Evolutionary conservation across 306 rosid genomes (phyloP).

Genomic region (Begonia fuchsioides): DNA sequence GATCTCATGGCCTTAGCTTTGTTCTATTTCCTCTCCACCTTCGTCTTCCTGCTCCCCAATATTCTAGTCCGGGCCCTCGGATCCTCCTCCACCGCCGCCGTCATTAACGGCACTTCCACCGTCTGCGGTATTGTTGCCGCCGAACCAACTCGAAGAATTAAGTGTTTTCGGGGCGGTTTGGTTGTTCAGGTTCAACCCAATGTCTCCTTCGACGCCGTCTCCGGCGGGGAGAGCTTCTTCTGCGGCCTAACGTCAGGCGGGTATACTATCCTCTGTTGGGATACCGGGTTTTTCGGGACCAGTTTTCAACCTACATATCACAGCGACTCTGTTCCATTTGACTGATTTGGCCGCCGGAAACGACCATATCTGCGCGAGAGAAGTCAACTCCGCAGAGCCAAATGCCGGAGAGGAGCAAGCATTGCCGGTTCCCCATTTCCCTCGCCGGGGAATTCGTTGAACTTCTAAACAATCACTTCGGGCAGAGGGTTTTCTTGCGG

Average conservation of each 20-base stretch:
- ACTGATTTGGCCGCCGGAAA: slow-evolving; percentile 28
- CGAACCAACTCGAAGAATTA: slow-evolving; percentile 16
- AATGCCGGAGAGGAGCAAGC: slow-evolving; percentile 35
- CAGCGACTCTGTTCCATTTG: slow-evolving; percentile 8
- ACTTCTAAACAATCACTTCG: slow-evolving; percentile 21
- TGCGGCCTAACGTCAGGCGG: slow-evolving; percentile 33
- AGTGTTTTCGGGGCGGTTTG: slow-evolving; percentile 17
- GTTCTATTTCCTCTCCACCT: slow-evolving; percentile 1
- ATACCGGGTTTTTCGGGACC: background rate
- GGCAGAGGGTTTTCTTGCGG: slow-evolving; percentile 34
- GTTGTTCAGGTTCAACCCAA: slow-evolving; percentile 18
- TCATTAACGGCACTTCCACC: slow-evolving; percentile 15
- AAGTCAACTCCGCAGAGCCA: slow-evolving; percentile 12
- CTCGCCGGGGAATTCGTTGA: slow-evolving; percentile 19
- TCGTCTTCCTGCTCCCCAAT: slow-evolving; percentile 6
- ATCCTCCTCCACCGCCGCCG: slow-evolving; percentile 20
- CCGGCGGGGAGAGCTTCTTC: slow-evolving; percentile 31
- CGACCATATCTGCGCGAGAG: slow-evolving; percentile 29
- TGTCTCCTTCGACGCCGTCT: slow-evolving; percentile 31
- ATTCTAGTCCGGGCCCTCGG: slow-evolving; percentile 18
- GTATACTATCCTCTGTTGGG: slow-evolving; percentile 32
- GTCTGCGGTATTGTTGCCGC: slow-evolving; percentile 29
- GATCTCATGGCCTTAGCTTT: no score
- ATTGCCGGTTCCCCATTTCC: slow-evolving; percentile 11
- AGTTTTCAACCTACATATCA: slow-evolving; percentile 18